phyloP scores from a whole-genome alignment of 2,329 filamentous ascomycete species.

The Conoideocrella luteorostrata region DNA sequence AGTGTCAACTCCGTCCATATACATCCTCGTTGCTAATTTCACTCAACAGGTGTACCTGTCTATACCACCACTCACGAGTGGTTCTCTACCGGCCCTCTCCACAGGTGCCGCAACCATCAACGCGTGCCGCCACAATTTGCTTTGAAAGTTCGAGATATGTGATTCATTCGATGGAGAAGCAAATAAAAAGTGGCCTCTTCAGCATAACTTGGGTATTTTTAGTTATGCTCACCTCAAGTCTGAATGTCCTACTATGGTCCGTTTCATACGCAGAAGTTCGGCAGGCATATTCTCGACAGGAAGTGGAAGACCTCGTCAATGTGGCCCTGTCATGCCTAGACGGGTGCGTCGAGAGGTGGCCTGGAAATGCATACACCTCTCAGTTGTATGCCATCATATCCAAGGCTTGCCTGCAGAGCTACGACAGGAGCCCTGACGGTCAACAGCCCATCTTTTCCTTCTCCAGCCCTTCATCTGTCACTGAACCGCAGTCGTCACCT shows the following conservation, averaged over 20 bases:
- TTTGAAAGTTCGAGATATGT: conserved; percentile 79
- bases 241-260: conserved; percentile 89
- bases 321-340: conserved; percentile 73
- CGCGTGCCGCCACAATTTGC: conserved; percentile 71
- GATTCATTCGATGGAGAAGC: conserved; percentile 71
- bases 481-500: conserved; percentile 25
- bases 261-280: conserved; percentile 83
- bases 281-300: conserved; percentile 61
- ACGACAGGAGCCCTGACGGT: conserved; percentile 45
- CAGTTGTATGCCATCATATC: conserved; percentile 84
- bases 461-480: conserved; percentile 26
- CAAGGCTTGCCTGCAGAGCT: conserved; percentile 80
- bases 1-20: no score
- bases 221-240: conserved; percentile 79
- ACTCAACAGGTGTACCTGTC: conserved; percentile 49
- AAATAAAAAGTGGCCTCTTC: conserved; percentile 67
- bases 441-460: conserved; percentile 23
- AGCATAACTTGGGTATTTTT: conserved; percentile 95
- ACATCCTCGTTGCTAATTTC: background rate
- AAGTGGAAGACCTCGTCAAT: conserved; percentile 69
- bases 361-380: conserved; percentile 76
- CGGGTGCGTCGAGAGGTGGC: conserved; percentile 82
- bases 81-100: conserved; percentile 87
- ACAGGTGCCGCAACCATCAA: conserved; percentile 79
- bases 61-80: conserved; percentile 83